A percentile compares a stretch with the other conserved stretches of the same genome.
Conservation (phyloP, 1,139 yeast species). For the Oligophagozyma castellii region DNA sequence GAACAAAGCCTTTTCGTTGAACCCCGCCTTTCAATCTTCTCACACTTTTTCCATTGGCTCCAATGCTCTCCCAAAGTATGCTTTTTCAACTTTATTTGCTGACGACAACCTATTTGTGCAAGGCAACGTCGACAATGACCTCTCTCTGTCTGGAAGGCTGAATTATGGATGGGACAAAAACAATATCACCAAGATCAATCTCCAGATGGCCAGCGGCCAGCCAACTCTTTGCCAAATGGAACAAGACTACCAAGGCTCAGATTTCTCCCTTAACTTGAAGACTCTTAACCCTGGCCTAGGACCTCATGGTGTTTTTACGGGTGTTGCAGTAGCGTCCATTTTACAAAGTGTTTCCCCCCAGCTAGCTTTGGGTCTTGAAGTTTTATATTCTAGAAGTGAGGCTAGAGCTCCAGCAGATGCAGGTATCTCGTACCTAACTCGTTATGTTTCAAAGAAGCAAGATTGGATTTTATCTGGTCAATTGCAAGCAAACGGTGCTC, state of each 20-base stretch:
- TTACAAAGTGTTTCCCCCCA: slow-evolving; percentile 80
- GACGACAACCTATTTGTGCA: slow-evolving; percentile 77
- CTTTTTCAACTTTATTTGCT: slow-evolving; percentile 82
- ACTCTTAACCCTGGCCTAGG: slow-evolving; percentile 77
- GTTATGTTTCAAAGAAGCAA: slow-evolving; percentile 63
- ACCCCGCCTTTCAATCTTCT: slow-evolving; percentile 94
- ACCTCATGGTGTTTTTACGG: slow-evolving; percentile 59
- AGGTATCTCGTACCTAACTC: slow-evolving; percentile 80
- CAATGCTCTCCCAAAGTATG: slow-evolving; percentile 77
- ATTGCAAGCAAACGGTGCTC: slow-evolving; percentile 84
- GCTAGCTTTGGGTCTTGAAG: slow-evolving; percentile 82
- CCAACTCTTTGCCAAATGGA: slow-evolving; percentile 93
- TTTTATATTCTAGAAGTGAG: slow-evolving; percentile 75
- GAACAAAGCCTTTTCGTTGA: slow-evolving; percentile 79
- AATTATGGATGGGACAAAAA: slow-evolving; percentile 85
- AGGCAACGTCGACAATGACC: slow-evolving; percentile 83
- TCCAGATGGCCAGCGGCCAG: slow-evolving; percentile 81
- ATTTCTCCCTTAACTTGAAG: slow-evolving; percentile 80
- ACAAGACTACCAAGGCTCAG: slow-evolving; percentile 87
- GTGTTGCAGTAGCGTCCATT: slow-evolving; percentile 84
- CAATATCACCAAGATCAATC: slow-evolving; percentile 70
- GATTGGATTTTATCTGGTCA: slow-evolving; percentile 90
- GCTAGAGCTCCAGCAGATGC: slow-evolving; percentile 78
- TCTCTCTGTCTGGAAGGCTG: slow-evolving; percentile 74
- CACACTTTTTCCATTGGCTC: slow-evolving; percentile 90